These are phyloP conservation scores for Euphorbia neoarborescens DNA, from an alignment of 441 rosid genomes.

Conservation along the genomic window DNA sequence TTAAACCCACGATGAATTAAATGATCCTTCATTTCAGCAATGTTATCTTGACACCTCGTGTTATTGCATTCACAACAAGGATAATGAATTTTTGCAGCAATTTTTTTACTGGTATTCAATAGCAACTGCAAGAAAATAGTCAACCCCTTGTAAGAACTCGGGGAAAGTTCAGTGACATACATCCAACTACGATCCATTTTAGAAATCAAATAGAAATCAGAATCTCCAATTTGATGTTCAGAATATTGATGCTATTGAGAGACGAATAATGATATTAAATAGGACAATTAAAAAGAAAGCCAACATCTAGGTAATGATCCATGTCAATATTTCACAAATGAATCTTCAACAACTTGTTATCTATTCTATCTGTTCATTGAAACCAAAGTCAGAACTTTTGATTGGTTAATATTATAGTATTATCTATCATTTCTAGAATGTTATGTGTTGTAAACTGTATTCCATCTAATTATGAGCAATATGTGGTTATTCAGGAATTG, in stretches of 20 bases:
- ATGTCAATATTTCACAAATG: too few relatives aligned
- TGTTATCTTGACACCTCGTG: too few relatives aligned
- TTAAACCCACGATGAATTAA: too few relatives aligned
- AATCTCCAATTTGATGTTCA: slow-evolving; percentile 63
- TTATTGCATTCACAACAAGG: too few relatives aligned
- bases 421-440: neutral
- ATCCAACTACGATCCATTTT: too few relatives aligned
- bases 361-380: neutral
- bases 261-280: slow-evolving; percentile 71
- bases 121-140: too few relatives aligned
- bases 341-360: neutral
- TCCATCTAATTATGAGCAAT: slow-evolving; percentile 7
- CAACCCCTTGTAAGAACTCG: too few relatives aligned
- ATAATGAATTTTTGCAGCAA: too few relatives aligned
- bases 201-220: too few relatives aligned
- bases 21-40: too few relatives aligned
- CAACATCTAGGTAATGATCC: slow-evolving; percentile 74
- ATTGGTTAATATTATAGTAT: neutral
- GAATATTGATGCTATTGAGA: slow-evolving; percentile 83
- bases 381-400: neutral
- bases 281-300: slow-evolving; percentile 68
- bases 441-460: neutral
- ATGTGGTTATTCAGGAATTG: slow-evolving; percentile 43
- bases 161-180: too few relatives aligned
- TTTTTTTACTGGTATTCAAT: too few relatives aligned